phyloP scores from a whole-genome alignment of 495 filamentous ascomycete genomes.

The Xanthoparmelia taractica region DNA sequence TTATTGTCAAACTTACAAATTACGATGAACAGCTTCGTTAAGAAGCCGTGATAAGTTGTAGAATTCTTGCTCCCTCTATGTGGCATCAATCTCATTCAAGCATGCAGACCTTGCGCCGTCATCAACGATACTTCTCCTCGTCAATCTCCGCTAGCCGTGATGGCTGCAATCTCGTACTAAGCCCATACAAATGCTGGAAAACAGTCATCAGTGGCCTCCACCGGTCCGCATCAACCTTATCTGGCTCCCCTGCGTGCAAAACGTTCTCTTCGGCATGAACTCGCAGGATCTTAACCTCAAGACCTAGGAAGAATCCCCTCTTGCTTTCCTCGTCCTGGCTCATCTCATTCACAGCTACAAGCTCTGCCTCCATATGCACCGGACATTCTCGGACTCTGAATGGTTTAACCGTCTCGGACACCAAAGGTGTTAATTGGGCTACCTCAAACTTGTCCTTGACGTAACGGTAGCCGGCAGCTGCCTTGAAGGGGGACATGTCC shows the following conservation, averaged over 20 bases:
- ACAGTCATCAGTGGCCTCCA: conserved; percentile 3
- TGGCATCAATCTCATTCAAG: not conserved
- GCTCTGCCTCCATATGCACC: conserved; percentile 31
- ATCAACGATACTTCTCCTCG: conserved; percentile 2
- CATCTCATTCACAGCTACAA: conserved; percentile 30
- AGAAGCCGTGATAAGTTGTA: not conserved
- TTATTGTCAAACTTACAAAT: not conserved
- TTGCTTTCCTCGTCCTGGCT: conserved; percentile 28
- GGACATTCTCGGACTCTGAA: not conserved
- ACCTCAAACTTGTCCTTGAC: conserved; percentile 38
- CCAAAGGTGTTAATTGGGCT: conserved; percentile 30
- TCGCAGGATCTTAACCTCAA: conserved; percentile 32
- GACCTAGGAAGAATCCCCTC: conserved; percentile 24
- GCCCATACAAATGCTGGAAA: conserved; percentile 5
- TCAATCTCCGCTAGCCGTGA: conserved; percentile 2
- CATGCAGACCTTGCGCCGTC: not conserved
- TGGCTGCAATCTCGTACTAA: not conserved
- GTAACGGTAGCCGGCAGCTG: conserved; percentile 29
- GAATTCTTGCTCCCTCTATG: not conserved
- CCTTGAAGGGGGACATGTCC: conserved; percentile 29
- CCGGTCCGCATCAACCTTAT: not conserved
- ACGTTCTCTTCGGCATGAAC: conserved; percentile 18
- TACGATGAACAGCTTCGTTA: not conserved
- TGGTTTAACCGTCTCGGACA: conserved; percentile 18
- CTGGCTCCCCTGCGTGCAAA: not conserved